Conservation (phyloP, 164 flowering plant genomes). For the Protea cynaroides region DNA sequence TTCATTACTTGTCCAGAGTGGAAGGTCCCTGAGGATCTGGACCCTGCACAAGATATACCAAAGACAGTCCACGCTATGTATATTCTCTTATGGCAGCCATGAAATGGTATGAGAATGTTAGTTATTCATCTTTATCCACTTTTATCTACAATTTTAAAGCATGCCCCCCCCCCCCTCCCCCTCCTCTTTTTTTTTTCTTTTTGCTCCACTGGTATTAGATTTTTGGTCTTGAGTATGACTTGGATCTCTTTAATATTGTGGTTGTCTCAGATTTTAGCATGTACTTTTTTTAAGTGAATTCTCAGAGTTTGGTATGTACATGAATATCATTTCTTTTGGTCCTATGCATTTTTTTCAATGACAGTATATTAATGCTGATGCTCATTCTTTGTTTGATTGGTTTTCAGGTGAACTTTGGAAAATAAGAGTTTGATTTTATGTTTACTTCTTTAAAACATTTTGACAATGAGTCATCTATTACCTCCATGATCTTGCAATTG, state of each 20-base stretch:
- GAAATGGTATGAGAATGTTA: constrained; percentile 99
- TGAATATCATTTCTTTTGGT: not conserved
- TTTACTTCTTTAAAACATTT: not conserved
- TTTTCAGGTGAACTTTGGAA: constrained; percentile 99
- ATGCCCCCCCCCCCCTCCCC: not conserved
- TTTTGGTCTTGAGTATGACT: constrained; percentile 91
- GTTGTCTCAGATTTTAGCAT: constrained; percentile 98
- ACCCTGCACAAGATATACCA: constrained; percentile 80
- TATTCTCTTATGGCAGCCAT: constrained; percentile 92
- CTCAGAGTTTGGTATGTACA: not conserved
- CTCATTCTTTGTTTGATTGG: constrained; percentile 5
- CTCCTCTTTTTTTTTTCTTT: too few species aligned
- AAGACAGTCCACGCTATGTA: constrained; percentile 98
- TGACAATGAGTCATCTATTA: not conserved
- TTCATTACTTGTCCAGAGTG: constrained; percentile 82
- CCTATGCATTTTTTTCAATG: not conserved
- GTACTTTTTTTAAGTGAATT: constrained; percentile 18
- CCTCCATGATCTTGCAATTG: not conserved
- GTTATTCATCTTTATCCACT: constrained; percentile 11
- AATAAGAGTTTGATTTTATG: constrained; percentile 95
- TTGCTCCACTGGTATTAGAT: constrained; percentile 38
- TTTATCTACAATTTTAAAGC: not conserved
- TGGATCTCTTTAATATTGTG: constrained; percentile 94
- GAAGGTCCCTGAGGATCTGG: constrained; percentile 71
- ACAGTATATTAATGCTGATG: constrained; percentile 3